Base-by-base conservation (phyloP, 768 basidiomycete genomes). In the Termitomyces sp. region DNA sequence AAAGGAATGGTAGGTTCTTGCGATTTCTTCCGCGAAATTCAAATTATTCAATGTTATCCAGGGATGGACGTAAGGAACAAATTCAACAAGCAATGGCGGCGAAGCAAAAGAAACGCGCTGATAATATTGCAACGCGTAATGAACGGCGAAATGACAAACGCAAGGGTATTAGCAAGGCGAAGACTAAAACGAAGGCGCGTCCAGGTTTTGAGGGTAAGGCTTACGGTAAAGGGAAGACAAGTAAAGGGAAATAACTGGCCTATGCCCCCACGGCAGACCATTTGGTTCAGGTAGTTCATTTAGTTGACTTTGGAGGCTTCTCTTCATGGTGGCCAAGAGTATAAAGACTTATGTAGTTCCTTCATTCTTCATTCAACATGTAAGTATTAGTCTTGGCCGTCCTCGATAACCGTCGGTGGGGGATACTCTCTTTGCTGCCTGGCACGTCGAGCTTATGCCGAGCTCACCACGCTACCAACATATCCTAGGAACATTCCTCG, bases 161-260 rank as follows among this genome's bases (percentile, higher is more conserved):
- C 63, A 84, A 78, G 74, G 84, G 62, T 48, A 66, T 65, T 12
- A 74, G 74, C 60, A 79, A 78, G 63, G 69, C 66, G 64, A 83
- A 82, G 68, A 69, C 71, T 46, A 86, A 87, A 69, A 85, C 83
- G 3, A 86, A 87, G 68, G 85, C 84, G 3, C 75, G 92, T 44
- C 92, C 92, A 19, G 92, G 92, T 1, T 94, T 95, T 65, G 92
- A 95, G 69, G 92, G 92, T 34, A 92, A 92, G 68, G 75, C 84
- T 16, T 89, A 90, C 63, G 86, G 86, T 7, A 79, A 78, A 53
- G 73, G 69, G 35, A 76, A 73, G 58, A 29, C 5, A 12, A 40
- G 50, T 40, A 40, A 51, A 40, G 66, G 69, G 57, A 77, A 73
- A 43, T 60, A 56, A 29, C 23, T 25, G 35, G 31, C 19, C 19